phyloP scores from a whole-genome alignment of 2,329 filamentous ascomycete genomes.

The Oidium heveae region DNA sequence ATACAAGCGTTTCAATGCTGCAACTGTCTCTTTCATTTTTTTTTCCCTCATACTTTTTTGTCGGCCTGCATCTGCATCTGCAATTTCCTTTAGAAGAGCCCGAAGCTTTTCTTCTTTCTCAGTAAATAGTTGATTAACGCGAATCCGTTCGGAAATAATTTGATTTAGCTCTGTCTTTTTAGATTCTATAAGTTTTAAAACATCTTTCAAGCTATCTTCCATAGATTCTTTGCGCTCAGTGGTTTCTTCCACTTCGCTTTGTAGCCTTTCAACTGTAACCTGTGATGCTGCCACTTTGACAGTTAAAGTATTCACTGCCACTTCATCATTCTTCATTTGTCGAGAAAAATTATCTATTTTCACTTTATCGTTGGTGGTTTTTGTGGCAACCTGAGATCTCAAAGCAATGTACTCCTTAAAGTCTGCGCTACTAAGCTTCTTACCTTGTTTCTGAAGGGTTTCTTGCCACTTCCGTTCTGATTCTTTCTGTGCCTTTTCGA shows the following conservation, averaged over 20 bases:
- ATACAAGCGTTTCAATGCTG: slow-evolving; percentile 69
- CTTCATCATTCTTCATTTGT: slow-evolving; percentile 74
- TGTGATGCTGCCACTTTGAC: slow-evolving; percentile 65
- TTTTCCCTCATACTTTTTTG: slow-evolving; percentile 66
- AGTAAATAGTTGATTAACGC: slow-evolving; percentile 56
- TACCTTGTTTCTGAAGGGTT: slow-evolving; percentile 63
- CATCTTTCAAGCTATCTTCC: slow-evolving; percentile 36
- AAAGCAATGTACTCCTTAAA: slow-evolving; percentile 74
- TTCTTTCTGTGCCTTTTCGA: slow-evolving; percentile 72
- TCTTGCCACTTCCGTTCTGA: slow-evolving; percentile 78
- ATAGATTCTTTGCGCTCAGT: slow-evolving; percentile 40
- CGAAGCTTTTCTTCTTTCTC: slow-evolving; percentile 84
- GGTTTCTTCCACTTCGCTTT: slow-evolving; percentile 43
- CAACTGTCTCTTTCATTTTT: slow-evolving; percentile 58
- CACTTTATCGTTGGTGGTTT: slow-evolving; percentile 55
- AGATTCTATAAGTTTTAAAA: slow-evolving; percentile 50
- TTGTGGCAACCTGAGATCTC: slow-evolving; percentile 61
- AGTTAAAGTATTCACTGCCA: slow-evolving; percentile 70
- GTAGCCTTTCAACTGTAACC: slow-evolving; percentile 46
- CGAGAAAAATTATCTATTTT: slow-evolving; percentile 70
- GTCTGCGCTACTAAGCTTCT: slow-evolving; percentile 62
- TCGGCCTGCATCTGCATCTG: slow-evolving; percentile 62
- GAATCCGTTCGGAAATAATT: slow-evolving; percentile 58
- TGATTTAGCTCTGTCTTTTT: slow-evolving; percentile 86
- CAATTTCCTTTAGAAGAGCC: slow-evolving; percentile 54